Conservation (phyloP, 2,329 filamentous ascomycete genomes). For the Pyricularia pennisetigena region DNA sequence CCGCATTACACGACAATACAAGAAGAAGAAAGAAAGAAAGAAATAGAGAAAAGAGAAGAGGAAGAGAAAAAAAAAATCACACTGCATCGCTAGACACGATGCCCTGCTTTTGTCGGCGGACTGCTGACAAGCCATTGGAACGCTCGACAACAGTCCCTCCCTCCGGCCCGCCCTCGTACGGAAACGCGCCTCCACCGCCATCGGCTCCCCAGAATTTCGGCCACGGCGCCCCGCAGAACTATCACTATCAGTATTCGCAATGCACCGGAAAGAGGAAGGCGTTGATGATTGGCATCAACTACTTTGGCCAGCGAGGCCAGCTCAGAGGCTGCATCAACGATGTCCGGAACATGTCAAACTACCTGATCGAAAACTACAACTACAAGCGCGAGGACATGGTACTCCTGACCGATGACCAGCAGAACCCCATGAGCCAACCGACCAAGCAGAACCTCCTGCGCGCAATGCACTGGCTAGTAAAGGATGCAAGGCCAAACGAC, state of each 20-base stretch:
- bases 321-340: constrained; percentile 93
- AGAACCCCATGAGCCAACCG: constrained; percentile 94
- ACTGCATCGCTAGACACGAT: not conserved
- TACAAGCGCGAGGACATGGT: constrained; percentile 98
- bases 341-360: constrained; percentile 92
- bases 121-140: not conserved
- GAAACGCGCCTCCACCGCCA: constrained; percentile 57
- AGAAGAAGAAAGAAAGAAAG: not conserved
- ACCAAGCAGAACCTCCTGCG: constrained; percentile 91
- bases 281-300: constrained; percentile 89
- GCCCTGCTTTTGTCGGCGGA: not conserved
- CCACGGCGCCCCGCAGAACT: constrained; percentile 67
- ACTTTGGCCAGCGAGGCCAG: constrained; percentile 87
- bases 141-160: not conserved
- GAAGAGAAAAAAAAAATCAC: constrained; percentile 10
- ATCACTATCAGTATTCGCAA: constrained; percentile 83
- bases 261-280: constrained; percentile 87
- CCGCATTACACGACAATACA: not conserved
- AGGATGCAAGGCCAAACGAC: constrained; percentile 85
- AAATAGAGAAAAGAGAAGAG: too few species aligned
- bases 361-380: constrained; percentile 78
- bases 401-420: constrained; percentile 88
- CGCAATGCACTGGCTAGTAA: constrained; percentile 97
- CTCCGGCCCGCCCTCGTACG: not conserved
- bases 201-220: constrained; percentile 63